Base-by-base conservation (phyloP, 108 stramenopile genomes). In the Stephanodiscus triporus region DNA sequence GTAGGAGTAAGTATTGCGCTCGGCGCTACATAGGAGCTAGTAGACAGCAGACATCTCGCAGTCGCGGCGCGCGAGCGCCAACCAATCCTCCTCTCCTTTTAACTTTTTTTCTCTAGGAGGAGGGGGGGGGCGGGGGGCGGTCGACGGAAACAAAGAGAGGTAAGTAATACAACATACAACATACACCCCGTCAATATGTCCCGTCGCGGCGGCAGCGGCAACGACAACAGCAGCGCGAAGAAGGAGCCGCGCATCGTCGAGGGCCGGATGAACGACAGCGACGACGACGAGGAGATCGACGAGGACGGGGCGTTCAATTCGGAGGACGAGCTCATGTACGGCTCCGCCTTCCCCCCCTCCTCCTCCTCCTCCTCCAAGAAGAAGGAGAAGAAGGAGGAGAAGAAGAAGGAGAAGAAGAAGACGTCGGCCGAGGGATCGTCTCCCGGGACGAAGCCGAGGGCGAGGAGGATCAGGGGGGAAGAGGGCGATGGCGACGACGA, bases 271-370 rank as follows among this genome's bases (percentile, higher is more conserved):
- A 43, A 51, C 19, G 75, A 76, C n/a, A 82, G 81, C 57, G 84
- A 81, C 49, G 86, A 86, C 17, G 86, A 87, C 22, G 86, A 87
- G 72, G 85, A 86, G 76, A 86, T 89, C 42, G 80, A 84, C 61
- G 78, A 80, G 27, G 88, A 89, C 43, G 86, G 75, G 16, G 86
- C 86, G 1, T 89, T 89, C 76, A 86, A 87, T 58, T 82, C 83
- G 16, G 88, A 89, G 13, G 88, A 89, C 64, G 88, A 89, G 48
- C 32, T 68, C 29, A 70, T 68, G 61, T 89, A 85, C 55, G 86
- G 88, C 3, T 67, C 63, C 9, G 70, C 85, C 65, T 86, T 88
- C 48, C 19, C 30, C 48, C 19, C 30, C 9, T 56, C 53, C 6
- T 34, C 32, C 2, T 62, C 14, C 27, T 73, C 68, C 17, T 34